phyloP scores from a whole-genome alignment of 768 basidiomycete species.

The Lenzites betulinus region DNA sequence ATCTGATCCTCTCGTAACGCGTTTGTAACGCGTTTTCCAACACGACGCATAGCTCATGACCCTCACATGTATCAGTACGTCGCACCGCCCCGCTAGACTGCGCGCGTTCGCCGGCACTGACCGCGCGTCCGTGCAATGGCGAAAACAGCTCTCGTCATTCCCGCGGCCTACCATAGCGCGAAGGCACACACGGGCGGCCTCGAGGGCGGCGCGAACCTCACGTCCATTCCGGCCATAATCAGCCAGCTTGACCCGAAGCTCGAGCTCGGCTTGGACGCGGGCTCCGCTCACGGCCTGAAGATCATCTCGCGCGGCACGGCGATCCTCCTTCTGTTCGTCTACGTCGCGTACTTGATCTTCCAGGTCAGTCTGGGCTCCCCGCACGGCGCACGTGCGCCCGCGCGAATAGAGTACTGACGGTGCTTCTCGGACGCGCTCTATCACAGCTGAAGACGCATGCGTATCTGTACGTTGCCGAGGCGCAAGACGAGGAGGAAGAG shows the following conservation, averaged over 20 bases:
- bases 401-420: neutral
- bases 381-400: neutral
- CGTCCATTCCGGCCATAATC: neutral
- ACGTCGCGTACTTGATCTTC: conserved; percentile 74
- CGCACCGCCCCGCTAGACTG: conserved; percentile 2
- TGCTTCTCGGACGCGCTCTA: too few species aligned
- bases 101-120: neutral
- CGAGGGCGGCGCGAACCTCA: conserved; percentile 10
- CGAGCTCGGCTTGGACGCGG: conserved; percentile 24
- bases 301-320: conserved; percentile 45
- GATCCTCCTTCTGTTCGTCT: conserved; percentile 66
- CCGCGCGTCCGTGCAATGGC: neutral
- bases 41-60: conserved; percentile 67
- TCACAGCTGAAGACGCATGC: conserved; percentile 71
- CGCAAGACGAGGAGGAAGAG: conserved; percentile 39
- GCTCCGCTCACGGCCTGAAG: conserved; percentile 52
- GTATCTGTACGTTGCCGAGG: conserved; percentile 55
- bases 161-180: conserved; percentile 78
- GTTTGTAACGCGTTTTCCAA: neutral
- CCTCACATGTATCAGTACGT: conserved; percentile 79
- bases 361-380: conserved; percentile 47
- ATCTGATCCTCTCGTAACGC: neutral
- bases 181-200: conserved; percentile 22
- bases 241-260: conserved; percentile 15
- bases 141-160: conserved; percentile 73